Base-by-base conservation (phyloP, 257 asterid genomes). In the Solanum neorickii region DNA sequence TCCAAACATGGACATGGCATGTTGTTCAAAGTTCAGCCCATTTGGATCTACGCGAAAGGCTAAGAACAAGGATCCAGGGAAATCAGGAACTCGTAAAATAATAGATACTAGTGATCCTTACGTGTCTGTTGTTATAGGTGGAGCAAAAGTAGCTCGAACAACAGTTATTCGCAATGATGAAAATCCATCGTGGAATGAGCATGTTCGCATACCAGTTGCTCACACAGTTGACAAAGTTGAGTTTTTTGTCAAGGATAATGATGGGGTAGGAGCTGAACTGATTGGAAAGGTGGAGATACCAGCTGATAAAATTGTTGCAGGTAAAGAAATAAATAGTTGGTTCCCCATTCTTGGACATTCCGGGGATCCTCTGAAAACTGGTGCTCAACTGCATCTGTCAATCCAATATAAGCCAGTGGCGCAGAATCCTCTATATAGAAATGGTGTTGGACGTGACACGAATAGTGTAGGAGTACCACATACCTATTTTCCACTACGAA, bases 41-140 rank as follows among this genome's bases (percentile, higher is more conserved):
- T 59, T 86, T 20, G 80, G 68, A 47, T 44, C 41, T 16, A 12
- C 23, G 23, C 42, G 77, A 31, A 70, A 70, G 44, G 60, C 25
- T 47, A 68, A 70, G 87, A 85, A 41, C 44, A 70, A 70, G 87
- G 82, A 85, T 68, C 15, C 75, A 68, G 83, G 83, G 83, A 70
- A 70, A 69, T 29, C 62, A 70, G 87, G 7, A 77, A 44, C 85
- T 80, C 27, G 68, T 80, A 80, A 80, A 25, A 80, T 80, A 70
- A 31, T 95, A 88, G 95, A 95, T 87, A 97, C 99, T 74, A 95
- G 99, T 90, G 99, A 97, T 73, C 99, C 98, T 1, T 97, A 97
- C 82, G 98, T 97, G 72, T 94, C 94, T 86, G 96, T 95, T 9
- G 91, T 95, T 84, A 93, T 97, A 60, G 90, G 97, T 25, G 98